Conservation (phyloP, 1,284 basidiomycete genomes). For the Ceraceosorus guamensis region DNA sequence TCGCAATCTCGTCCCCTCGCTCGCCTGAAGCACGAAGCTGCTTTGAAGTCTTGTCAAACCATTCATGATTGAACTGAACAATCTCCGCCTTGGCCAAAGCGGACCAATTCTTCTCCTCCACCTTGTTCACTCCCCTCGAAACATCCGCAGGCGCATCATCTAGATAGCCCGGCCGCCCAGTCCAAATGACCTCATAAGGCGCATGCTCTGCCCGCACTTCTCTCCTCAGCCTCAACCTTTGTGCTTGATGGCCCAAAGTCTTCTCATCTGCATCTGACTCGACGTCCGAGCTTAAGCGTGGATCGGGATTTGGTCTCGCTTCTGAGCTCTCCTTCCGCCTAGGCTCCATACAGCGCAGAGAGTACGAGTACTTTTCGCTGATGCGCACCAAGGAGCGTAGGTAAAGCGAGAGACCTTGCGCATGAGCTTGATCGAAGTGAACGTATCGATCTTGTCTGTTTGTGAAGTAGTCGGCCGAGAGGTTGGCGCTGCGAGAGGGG, state of each 20-base stretch:
- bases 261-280: too few species aligned
- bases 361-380: conserved; percentile 68
- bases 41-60: background rate
- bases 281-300: too few species aligned
- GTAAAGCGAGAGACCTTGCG: conserved; percentile 65
- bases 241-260: too few species aligned
- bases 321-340: background rate
- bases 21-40: background rate
- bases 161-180: too few species aligned
- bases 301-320: background rate
- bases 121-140: background rate
- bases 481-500: conserved; percentile 81
- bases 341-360: conserved; percentile 10
- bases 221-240: too few species aligned
- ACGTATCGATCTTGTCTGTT: conserved; percentile 92
- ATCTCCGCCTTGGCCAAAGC: too few species aligned
- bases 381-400: conserved; percentile 69
- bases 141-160: background rate
- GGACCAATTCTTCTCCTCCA: background rate
- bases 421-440: conserved; percentile 66
- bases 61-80: background rate
- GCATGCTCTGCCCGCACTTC: conserved; percentile 11
- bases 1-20: conserved; percentile 4
- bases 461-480: conserved; percentile 88
- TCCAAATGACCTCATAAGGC: conserved; percentile 30